phyloP scores from a whole-genome alignment of 164 flowering plant species.

The Amborella trichopoda region DNA sequence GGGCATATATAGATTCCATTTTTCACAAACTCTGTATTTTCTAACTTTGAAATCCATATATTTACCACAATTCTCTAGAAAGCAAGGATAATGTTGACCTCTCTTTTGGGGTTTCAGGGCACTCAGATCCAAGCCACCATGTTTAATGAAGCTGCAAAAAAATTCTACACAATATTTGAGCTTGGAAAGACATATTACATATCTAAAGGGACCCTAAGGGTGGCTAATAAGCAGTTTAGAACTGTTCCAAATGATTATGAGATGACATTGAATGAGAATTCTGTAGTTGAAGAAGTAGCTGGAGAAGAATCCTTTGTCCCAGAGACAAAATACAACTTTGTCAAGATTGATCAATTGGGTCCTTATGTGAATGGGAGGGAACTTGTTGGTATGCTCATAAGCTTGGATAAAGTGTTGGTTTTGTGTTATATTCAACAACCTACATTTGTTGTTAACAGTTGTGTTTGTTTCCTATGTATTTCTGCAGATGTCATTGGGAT shows the following conservation, averaged over 20 bases:
- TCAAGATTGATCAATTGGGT: slow-evolving; percentile 72
- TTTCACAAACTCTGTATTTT: no score
- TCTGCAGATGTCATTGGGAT: slow-evolving; percentile 80
- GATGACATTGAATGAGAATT: slow-evolving; percentile 82
- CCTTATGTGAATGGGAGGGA: slow-evolving; percentile 65
- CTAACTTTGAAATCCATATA: no score
- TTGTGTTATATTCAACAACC: not conserved
- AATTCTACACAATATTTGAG: slow-evolving; percentile 62
- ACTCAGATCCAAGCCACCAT: slow-evolving; percentile 97
- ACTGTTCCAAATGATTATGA: slow-evolving; percentile 95
- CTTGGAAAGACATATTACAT: slow-evolving; percentile 87
- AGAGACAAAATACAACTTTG: slow-evolving; percentile 65
- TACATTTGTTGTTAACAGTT: not conserved
- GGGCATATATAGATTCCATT: no score
- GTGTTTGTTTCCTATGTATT: not conserved
- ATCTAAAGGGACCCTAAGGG: slow-evolving; percentile 63
- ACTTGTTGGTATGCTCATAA: slow-evolving; percentile 46
- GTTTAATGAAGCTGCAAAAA: slow-evolving; percentile 89
- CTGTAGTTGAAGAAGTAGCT: slow-evolving; percentile 77
- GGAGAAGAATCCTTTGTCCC: slow-evolving; percentile 62
- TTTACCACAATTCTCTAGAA: no score
- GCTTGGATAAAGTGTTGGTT: not conserved
- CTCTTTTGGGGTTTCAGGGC: no score
- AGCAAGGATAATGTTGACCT: no score
- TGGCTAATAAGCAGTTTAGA: slow-evolving; percentile 85